Evolutionary conservation across 768 basidiomycete species (phyloP).

Genomic region (Lactarius sanguifluus): DNA sequence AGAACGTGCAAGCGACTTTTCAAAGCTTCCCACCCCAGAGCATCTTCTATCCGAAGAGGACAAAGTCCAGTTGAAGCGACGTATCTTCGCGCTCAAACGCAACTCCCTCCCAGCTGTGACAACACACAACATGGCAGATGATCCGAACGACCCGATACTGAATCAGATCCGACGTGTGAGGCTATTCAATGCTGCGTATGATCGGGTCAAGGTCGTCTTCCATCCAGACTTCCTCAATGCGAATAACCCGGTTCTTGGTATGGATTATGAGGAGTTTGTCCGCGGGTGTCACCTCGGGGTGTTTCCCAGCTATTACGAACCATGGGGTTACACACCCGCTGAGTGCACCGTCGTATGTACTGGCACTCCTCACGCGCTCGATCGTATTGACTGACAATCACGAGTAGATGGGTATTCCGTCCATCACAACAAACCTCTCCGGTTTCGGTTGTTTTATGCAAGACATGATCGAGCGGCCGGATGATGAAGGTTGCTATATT

Average conservation of each 20-base stretch:
- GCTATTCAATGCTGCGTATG: slow-evolving; percentile 83
- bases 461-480: slow-evolving; percentile 91
- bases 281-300: slow-evolving; percentile 97
- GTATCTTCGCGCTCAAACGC: slow-evolving; percentile 94
- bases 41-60: slow-evolving; percentile 88
- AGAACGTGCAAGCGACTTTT: slow-evolving; percentile 55
- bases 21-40: slow-evolving; percentile 68
- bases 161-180: slow-evolving; percentile 93
- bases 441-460: slow-evolving; percentile 99
- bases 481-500: slow-evolving; percentile 96
- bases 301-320: slow-evolving; percentile 97
- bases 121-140: slow-evolving; percentile 99
- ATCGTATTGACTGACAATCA: slow-evolving; percentile 19
- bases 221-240: slow-evolving; percentile 98
- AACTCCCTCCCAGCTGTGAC: slow-evolving; percentile 92
- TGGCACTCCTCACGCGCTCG: background rate
- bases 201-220: slow-evolving; percentile 97
- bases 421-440: slow-evolving; percentile 95
- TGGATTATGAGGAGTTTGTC: slow-evolving; percentile 99
- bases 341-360: slow-evolving; percentile 92
- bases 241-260: slow-evolving; percentile 94
- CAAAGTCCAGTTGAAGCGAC: slow-evolving; percentile 90
- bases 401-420: slow-evolving; percentile 92
- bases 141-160: slow-evolving; percentile 86
- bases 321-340: slow-evolving; percentile 96